Conservation (phyloP, 78 protist genomes). For the Neovahlkampfia damariscottae region DNA sequence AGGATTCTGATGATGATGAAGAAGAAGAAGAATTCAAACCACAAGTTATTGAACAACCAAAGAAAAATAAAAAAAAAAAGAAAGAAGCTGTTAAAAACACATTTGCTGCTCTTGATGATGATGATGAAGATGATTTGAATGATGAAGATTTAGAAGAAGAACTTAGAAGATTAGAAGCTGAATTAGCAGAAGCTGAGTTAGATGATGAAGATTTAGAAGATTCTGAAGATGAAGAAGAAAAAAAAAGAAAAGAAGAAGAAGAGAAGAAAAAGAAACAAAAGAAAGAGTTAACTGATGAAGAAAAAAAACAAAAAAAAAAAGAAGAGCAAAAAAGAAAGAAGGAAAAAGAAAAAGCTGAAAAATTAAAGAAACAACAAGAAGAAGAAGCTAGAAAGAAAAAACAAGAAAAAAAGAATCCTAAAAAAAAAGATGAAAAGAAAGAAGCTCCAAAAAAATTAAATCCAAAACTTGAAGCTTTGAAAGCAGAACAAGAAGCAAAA, state of each 20-base stretch:
- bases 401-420: conserved; percentile 9
- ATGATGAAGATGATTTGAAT: too few relatives aligned
- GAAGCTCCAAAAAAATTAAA: background rate
- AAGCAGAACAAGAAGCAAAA: background rate
- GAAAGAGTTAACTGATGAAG: background rate
- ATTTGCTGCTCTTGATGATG: background rate
- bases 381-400: background rate
- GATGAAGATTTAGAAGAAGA: background rate
- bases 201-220: background rate
- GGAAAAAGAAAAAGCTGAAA: conserved; percentile 17
- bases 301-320: background rate
- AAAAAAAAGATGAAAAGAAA: conserved; percentile 2
- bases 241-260: background rate
- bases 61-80: background rate
- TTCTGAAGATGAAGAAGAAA: conserved; percentile 11
- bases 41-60: conserved; percentile 12
- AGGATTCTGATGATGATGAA: conserved; percentile 9
- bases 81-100: background rate
- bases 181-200: background rate
- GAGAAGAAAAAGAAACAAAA: background rate
- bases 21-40: background rate
- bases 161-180: background rate
- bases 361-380: conserved; percentile 2
- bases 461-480: background rate
- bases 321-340: conserved; percentile 7